Evolutionary conservation across 2,329 filamentous ascomycete species (phyloP).

Genomic region (Cadophora sp.): DNA sequence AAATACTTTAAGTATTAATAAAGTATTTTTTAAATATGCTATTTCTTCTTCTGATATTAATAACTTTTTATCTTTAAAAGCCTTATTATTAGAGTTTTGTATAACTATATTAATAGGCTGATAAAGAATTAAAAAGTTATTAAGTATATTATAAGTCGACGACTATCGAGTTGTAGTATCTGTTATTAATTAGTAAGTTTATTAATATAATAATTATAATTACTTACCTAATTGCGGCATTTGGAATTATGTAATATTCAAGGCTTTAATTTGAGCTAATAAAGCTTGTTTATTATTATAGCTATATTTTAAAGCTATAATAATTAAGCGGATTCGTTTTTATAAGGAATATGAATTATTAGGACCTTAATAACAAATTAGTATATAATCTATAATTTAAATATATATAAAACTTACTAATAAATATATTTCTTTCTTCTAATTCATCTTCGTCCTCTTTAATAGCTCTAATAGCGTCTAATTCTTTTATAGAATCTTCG

Average conservation of each 20-base stretch:
- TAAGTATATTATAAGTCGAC: background rate
- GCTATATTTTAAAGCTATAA: background rate
- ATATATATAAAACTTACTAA: background rate
- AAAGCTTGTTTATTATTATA: background rate
- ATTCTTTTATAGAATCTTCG: background rate
- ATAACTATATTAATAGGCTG: background rate
- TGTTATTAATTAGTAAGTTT: background rate
- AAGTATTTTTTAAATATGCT: background rate
- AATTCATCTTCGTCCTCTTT: background rate
- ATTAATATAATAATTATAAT: background rate
- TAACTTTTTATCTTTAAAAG: background rate
- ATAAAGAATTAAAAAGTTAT: background rate
- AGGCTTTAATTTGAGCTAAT: background rate
- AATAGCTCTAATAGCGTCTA: background rate
- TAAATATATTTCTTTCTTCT: background rate
- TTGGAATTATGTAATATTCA: background rate
- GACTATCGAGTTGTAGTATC: background rate
- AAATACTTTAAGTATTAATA: background rate
- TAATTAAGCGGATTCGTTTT: background rate
- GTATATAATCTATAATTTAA: background rate
- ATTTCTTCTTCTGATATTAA: background rate
- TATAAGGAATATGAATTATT: background rate
- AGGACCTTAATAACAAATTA: background rate
- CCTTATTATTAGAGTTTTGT: background rate
- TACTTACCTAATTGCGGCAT: background rate